Percentiles rank a stretch among this genome's conserved stretches.
phyloP scores from a whole-genome alignment of 108 stramenopile genomes.

The Cylindrotheca fusiformis region DNA sequence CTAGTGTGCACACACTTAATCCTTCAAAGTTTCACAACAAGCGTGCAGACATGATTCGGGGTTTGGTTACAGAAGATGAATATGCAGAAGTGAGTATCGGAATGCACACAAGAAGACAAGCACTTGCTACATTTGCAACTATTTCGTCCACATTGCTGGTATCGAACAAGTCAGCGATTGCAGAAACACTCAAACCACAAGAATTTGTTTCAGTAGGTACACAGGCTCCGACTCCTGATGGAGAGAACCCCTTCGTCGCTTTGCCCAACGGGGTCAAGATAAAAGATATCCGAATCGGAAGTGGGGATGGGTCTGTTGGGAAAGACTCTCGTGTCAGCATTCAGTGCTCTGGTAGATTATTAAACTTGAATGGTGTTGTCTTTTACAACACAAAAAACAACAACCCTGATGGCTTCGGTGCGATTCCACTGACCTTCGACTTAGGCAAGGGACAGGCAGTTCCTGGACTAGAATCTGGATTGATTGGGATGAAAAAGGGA shows the following conservation, averaged over 20 bases:
- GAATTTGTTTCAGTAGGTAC: constrained; percentile 54
- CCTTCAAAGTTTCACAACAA: no score
- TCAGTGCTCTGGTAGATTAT: constrained; percentile 51
- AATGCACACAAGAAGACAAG: background rate
- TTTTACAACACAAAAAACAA: constrained; percentile 76
- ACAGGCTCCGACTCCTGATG: constrained; percentile 48
- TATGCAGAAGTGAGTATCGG: no score
- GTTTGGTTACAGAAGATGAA: no score
- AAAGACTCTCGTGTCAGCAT: constrained; percentile 34
- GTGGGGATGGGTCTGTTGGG: constrained; percentile 27
- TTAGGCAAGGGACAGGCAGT: constrained; percentile 53
- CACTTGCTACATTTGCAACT: background rate
- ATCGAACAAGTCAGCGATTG: background rate
- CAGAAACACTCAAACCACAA: constrained; percentile 13
- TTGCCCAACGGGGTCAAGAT: constrained; percentile 60
- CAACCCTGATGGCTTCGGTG: constrained; percentile 71
- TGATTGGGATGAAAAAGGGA: constrained; percentile 55
- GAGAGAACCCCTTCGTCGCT: constrained; percentile 37
- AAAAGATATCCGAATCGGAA: constrained; percentile 54
- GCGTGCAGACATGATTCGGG: no score
- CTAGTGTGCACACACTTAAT: background rate
- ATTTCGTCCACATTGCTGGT: background rate
- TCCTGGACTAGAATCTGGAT: constrained; percentile 59
- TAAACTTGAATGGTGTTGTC: constrained; percentile 70
- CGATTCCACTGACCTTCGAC: constrained; percentile 46